Evolutionary conservation across 352 stramenopile species (phyloP).

Genomic region (Phytophthora palmivora): DNA sequence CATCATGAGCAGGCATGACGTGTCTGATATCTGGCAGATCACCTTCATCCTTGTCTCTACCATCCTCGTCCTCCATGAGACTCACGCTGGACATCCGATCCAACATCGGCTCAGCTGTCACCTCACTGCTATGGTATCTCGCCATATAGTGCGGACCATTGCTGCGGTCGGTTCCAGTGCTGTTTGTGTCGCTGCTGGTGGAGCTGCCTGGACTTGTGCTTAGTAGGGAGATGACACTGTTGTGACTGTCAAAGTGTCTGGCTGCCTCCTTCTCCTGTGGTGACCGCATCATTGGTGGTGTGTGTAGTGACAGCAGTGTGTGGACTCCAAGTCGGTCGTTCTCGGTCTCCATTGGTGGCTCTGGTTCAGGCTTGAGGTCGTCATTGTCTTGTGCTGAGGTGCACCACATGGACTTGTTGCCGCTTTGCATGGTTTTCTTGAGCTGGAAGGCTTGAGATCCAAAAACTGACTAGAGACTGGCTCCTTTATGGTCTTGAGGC

Average conservation of each 20-base stretch:
- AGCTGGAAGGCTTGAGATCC: slow-evolving; percentile 1
- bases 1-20: slow-evolving; percentile 21
- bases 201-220: slow-evolving; percentile 36
- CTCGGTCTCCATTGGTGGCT: slow-evolving; percentile 24
- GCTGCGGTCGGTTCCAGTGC: slow-evolving; percentile 38
- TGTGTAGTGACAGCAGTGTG: slow-evolving; percentile 35
- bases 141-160: slow-evolving; percentile 12
- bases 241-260: slow-evolving; percentile 33
- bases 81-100: slow-evolving; percentile 58
- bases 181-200: slow-evolving; percentile 46
- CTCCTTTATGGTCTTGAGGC: slow-evolving; percentile 23
- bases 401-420: slow-evolving; percentile 38
- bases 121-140: slow-evolving; percentile 15
- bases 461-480: slow-evolving; percentile 4
- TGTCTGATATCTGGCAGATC: not conserved
- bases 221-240: slow-evolving; percentile 38
- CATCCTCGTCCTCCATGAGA: slow-evolving; percentile 38
- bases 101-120: slow-evolving; percentile 38
- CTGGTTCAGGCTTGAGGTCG: slow-evolving; percentile 19
- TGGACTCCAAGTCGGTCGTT: slow-evolving; percentile 26
- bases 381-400: slow-evolving; percentile 20
- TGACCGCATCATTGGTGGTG: slow-evolving; percentile 24
- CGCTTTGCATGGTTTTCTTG: slow-evolving; percentile 13
- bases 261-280: slow-evolving; percentile 23
- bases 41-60: slow-evolving; percentile 12